Percentiles rank a stretch among this genome's conserved stretches.
phyloP scores from a whole-genome alignment of 2,329 filamentous ascomycete species.

The Diaporthe vaccinii region DNA sequence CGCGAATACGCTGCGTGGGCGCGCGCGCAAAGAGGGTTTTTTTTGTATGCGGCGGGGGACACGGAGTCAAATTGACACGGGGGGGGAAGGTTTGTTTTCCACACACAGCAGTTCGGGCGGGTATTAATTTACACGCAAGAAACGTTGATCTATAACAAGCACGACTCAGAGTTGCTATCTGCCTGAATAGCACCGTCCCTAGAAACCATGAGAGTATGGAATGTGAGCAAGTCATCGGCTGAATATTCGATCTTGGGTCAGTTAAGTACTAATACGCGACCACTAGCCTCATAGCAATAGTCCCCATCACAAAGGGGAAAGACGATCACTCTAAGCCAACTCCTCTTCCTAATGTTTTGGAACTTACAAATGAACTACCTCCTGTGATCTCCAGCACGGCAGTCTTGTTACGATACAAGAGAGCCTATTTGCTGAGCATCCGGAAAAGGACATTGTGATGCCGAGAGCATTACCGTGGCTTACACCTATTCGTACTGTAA shows the following conservation, averaged over 20 bases:
- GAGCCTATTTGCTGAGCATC: no score
- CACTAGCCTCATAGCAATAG: neutral
- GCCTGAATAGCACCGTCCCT: neutral
- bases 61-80: no score
- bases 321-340: no score
- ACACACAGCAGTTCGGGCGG: neutral
- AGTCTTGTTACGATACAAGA: no score
- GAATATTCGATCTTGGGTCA: neutral
- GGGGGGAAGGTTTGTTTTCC: no score
- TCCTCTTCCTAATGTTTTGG: accelerated
- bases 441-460: no score
- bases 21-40: neutral
- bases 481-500: no score
- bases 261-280: neutral
- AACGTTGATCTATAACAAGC: no score
- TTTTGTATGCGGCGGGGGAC: neutral
- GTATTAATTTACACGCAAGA: neutral
- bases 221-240: neutral
- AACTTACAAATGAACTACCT: neutral
- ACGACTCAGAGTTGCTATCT: neutral
- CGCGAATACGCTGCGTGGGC: neutral
- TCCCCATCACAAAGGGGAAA: neutral
- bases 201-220: neutral
- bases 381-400: no score
- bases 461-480: no score